Evolutionary conservation across 768 basidiomycete species (phyloP).

Genomic region (Agaricus sinodeliciosus): DNA sequence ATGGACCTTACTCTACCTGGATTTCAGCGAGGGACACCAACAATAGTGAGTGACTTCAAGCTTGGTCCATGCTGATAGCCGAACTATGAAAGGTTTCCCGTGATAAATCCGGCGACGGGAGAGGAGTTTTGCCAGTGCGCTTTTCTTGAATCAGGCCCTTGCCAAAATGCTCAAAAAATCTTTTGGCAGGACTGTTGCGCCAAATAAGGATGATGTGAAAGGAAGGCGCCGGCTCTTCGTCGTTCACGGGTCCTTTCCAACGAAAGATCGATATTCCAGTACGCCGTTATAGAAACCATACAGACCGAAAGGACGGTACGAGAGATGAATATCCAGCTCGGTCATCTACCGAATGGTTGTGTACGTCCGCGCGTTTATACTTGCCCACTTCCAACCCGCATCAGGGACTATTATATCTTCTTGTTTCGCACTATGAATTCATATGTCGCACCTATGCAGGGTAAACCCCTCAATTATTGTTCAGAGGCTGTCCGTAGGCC

Average conservation of each 20-base stretch:
- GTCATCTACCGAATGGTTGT: slow-evolving; percentile 83
- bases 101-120: slow-evolving; percentile 67
- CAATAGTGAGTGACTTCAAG: slow-evolving; percentile 15
- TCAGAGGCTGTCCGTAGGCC: slow-evolving; percentile 73
- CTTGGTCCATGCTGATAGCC: neutral
- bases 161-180: neutral
- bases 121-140: slow-evolving; percentile 47
- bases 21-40: slow-evolving; percentile 2
- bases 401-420: slow-evolving; percentile 73
- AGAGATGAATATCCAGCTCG: slow-evolving; percentile 78
- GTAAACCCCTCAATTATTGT: slow-evolving; percentile 73
- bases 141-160: neutral
- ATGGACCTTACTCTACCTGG: slow-evolving; percentile 8
- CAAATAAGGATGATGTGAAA: slow-evolving; percentile 46
- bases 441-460: slow-evolving; percentile 74
- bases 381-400: neutral
- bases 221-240: slow-evolving; percentile 39
- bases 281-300: slow-evolving; percentile 61
- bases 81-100: slow-evolving; percentile 33
- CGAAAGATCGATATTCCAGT: slow-evolving; percentile 38
- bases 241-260: slow-evolving; percentile 62
- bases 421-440: slow-evolving; percentile 63
- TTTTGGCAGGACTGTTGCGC: slow-evolving; percentile 43
- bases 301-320: slow-evolving; percentile 80
- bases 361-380: slow-evolving; percentile 1